Base-by-base conservation (phyloP, 2,329 filamentous ascomycete genomes). In the Rasamsonia emersonii region DNA sequence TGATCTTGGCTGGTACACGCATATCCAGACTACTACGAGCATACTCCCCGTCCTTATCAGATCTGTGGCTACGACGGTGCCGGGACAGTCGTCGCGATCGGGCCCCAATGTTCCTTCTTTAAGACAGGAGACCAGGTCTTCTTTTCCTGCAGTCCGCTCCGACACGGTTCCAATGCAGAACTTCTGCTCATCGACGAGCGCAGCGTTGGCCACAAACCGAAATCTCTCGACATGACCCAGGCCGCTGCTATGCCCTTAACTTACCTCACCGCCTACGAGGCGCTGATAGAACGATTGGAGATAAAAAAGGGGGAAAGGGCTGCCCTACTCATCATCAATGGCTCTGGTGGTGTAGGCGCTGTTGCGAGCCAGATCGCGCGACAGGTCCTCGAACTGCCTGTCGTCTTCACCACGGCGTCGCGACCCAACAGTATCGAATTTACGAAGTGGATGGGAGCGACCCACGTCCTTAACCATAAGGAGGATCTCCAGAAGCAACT, bases 351-450 rank as follows among this genome's bases (percentile, higher is more conserved):
- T 23, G 60, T 68, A 17, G 65, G 65, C 5, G 56, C 54, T 9
- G 54, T 64, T 5, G 62, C 62, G 2, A 60, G 52, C 4, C 65
- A 68, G 43, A 60, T 69, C 32, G 65, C 64, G 1, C 49, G 61
- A 0, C 39, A 50, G 4, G 35, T 64, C 5, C 40, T 66, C 6
- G 47, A 55, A 10, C 37, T 68, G 4, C 61, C 60, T 0, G 54
- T 59, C n/a, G 61, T 66, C 4, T 47, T 67, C 19, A 62, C 63
- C 1, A 67, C 64, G 1, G 56, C 62, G 2, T 64, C 58, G 9
- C 38, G 64, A 13, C 47, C 51, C 6, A 63, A 66, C 45, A 67
- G 59, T 1, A 45, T 39, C 4, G 44, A 44, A 8, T 66, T 61
- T 38, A 56, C 51, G 8, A 58, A 45, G 35, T 42, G 53, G 5